phyloP scores from a whole-genome alignment of 23 red algal genomes.

The Pyropia yezoensis region DNA sequence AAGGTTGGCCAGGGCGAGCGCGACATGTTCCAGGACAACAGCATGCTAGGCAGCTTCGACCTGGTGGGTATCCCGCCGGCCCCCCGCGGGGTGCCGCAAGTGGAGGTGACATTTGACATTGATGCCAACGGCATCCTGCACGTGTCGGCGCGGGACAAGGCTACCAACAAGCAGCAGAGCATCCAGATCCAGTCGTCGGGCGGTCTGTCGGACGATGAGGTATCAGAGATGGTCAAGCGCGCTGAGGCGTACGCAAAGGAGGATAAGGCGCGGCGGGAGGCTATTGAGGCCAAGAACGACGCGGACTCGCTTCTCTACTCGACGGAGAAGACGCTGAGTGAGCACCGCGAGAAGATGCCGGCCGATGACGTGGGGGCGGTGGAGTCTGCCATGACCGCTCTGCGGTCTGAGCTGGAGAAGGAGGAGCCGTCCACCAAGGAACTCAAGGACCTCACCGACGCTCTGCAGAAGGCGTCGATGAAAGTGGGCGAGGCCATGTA shows the following conservation, averaged over 20 bases:
- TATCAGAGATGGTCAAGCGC: constrained; percentile 32
- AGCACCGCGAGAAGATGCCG: constrained; percentile 35
- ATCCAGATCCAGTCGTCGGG: constrained; percentile 32
- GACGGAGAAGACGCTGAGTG: constrained; percentile 43
- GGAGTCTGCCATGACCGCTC: constrained; percentile 18
- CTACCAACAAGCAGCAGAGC: constrained; percentile 41
- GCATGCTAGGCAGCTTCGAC: constrained; percentile 50
- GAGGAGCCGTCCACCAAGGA: constrained; percentile 5
- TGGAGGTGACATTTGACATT: constrained; percentile 68
- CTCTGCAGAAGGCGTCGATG: constrained; percentile 90
- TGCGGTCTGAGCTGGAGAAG: constrained; percentile 27
- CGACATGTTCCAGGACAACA: constrained; percentile 57
- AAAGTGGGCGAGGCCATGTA: constrained; percentile 97
- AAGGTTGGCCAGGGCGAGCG: constrained; percentile 71
- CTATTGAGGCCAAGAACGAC: constrained; percentile 37
- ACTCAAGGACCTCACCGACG: constrained; percentile 83
- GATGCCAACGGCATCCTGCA: constrained; percentile 76
- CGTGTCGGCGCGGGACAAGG: constrained; percentile 54
- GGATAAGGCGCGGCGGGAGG: constrained; percentile 35
- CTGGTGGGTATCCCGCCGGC: constrained; percentile 72
- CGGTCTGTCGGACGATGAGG: constrained; percentile 42
- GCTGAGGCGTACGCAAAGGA: constrained; percentile 47
- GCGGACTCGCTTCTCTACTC: constrained; percentile 53
- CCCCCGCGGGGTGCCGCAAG: constrained; percentile 55
- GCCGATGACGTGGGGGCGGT: constrained; percentile 19